A percentile compares a stretch with the other conserved stretches of the same genome.
Conservation (phyloP, 257 asterid species). For the Haberlea rhodopensis region DNA sequence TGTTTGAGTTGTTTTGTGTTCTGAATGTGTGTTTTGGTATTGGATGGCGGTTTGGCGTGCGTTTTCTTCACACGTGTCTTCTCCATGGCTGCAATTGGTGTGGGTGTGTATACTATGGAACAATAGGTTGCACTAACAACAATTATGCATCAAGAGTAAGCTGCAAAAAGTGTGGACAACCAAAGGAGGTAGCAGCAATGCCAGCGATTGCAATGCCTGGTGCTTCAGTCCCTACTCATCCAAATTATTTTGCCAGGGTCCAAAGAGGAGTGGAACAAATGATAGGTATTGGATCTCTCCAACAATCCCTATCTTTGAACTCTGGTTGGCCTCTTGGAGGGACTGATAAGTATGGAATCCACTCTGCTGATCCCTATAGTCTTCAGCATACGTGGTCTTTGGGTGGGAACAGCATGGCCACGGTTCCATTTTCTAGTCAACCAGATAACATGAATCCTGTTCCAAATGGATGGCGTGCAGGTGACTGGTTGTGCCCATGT, state of each 20-base stretch:
- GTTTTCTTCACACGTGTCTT: slow-evolving; percentile 61
- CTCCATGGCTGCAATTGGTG: slow-evolving; percentile 82
- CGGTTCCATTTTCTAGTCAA: slow-evolving; percentile 44
- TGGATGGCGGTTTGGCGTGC: slow-evolving; percentile 85
- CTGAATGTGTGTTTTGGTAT: slow-evolving; percentile 50
- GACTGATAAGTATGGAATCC: slow-evolving; percentile 45
- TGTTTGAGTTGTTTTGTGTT: slow-evolving; percentile 59
- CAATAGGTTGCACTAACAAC: slow-evolving; percentile 99
- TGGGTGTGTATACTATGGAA: slow-evolving; percentile 77
- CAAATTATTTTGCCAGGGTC: slow-evolving; percentile 83
- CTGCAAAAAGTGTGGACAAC: slow-evolving; percentile 98
- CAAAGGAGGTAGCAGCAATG: slow-evolving; percentile 93
- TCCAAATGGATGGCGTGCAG: slow-evolving; percentile 79
- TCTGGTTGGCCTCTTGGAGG: slow-evolving; percentile 63
- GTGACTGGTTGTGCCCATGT: slow-evolving; percentile 87
- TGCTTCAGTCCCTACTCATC: slow-evolving; percentile 75
- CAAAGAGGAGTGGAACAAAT: slow-evolving; percentile 59
- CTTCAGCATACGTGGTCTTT: slow-evolving; percentile 53
- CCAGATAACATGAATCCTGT: slow-evolving; percentile 43
- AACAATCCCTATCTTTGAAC: slow-evolving; percentile 53
- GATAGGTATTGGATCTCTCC: slow-evolving; percentile 49
- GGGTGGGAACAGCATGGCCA: slow-evolving; percentile 44
- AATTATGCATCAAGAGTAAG: slow-evolving; percentile 94
- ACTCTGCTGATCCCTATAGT: slow-evolving; percentile 43
- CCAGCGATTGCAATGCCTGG: slow-evolving; percentile 86